Evolutionary conservation across 352 stramenopile species (phyloP), one percentile per base, ranked within the genome.

Genomic region (Pythium grandisporangium): DNA sequence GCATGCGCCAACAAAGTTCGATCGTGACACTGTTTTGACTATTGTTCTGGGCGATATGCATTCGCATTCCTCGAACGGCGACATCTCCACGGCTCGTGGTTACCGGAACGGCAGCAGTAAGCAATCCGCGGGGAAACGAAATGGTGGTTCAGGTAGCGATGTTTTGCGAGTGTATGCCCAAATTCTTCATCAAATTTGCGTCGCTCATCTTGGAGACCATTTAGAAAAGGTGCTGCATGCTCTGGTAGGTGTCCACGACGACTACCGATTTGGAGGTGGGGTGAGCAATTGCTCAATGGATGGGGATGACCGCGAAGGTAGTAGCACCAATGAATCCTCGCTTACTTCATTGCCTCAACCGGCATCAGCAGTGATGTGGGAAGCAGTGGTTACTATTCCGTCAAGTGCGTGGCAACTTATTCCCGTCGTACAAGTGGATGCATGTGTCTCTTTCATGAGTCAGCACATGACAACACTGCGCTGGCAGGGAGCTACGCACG

Each of bases 201-300:
- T 56, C 19, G 29, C 46, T n/a, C 45, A 85, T 55, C 39, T 93
- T 6, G 74, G 75, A 40, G 81, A 93, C 30, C 81, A 93, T 45
- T 52, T 82, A 3, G 81, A 93, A 51, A 88, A 87, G 41, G 65
- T 92, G 23, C 48, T 93, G 0, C 77, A 88, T 41, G 70, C 78
- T 19, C 36, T 93, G 6, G 78, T 92, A 34, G 81, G 78, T 1
- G 64, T 90, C 2, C 72, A 92, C 12, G 74, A 90, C 22, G 74
- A 90, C 38, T 91, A 92, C 26, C 72, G 73, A 20, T 88, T 88
- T 43, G 63, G 74, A n/a, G n/a, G n/a, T n/a, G n/a, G n/a, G n/a
- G n/a, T n/a, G n/a, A n/a, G n/a, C n/a, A n/a, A n/a, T n/a, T n/a
- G n/a, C n/a, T n/a, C n/a, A n/a, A n/a, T n/a, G n/a, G n/a, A n/a